These are phyloP conservation scores for Phyllostachys edulis DNA, from an alignment of 176 grass and related monocot species.

Conservation along the genomic window DNA sequence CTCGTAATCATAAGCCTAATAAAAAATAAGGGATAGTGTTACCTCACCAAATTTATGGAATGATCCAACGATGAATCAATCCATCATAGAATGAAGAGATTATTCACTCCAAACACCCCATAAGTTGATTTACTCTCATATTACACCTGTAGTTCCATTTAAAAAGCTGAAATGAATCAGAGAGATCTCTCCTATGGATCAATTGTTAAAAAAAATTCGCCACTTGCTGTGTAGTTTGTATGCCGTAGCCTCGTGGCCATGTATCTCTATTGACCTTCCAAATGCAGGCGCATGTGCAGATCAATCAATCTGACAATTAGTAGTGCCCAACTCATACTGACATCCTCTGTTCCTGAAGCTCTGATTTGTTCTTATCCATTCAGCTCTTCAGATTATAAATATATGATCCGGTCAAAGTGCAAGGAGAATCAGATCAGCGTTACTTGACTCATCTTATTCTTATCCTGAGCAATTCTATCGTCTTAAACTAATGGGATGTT, in stretches of 20 bases:
- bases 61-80: too few relatives aligned
- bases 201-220: background rate
- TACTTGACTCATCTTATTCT: background rate
- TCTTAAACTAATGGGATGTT: background rate
- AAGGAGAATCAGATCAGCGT: background rate
- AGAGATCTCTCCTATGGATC: background rate
- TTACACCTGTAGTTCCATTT: background rate
- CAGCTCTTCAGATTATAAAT: conserved; percentile 9
- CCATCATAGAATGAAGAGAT: too few relatives aligned
- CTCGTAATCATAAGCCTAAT: too few relatives aligned
- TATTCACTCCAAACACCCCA: too few relatives aligned
- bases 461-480: background rate
- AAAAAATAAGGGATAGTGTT: too few relatives aligned
- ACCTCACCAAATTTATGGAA: too few relatives aligned
- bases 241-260: background rate
- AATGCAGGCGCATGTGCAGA: background rate
- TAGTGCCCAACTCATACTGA: background rate
- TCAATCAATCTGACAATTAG: background rate
- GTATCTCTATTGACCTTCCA: conserved; percentile 12
- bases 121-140: too few relatives aligned
- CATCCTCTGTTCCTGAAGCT: background rate
- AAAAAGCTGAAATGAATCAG: background rate
- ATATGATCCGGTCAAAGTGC: conserved; percentile 1
- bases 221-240: conserved; percentile 19
- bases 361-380: conserved; percentile 29